Base-by-base conservation (phyloP, 2,329 filamentous ascomycete species). In the Diplodia mutila region DNA sequence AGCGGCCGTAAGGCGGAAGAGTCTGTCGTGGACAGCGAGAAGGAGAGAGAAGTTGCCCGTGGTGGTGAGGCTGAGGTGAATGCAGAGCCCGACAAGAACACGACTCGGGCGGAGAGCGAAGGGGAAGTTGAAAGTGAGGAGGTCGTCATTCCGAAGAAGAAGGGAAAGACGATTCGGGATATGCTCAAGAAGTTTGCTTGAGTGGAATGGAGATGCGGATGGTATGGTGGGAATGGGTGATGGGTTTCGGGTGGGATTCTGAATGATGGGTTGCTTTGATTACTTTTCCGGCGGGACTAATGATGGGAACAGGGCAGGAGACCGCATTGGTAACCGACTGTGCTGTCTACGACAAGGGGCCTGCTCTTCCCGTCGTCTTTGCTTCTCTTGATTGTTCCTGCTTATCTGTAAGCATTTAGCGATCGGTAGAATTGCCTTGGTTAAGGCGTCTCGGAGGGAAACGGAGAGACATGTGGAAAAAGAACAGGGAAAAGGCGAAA, bases 131-230 rank as follows among this genome's bases (percentile, higher is more conserved):
- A 46, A 16, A 37, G 5, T 4, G 57, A 63, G 59, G 46, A 63
- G 27, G 59, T 51, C 14, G 27, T 25, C 46, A n/a, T 51, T 49
- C n/a, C 18, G 11, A 16, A 32, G 46, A 51, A 29, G 46, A 51
- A 52, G 46, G 29, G 27, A 0, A 63, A 63, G 46, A 37, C 11
- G 21, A 25, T 39, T 39, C 49, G 29, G 59, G 59, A 37, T 27
- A 25, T 51, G 59, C 46, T 63, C 2, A 51, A 51, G 29, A 63
- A 32, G 46, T 63, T 63, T 37, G 14, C 59, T 63, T 63, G 11
- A 61, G 37, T 18, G 29, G 32, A 42, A 9, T 32, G 18, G 52
- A 11, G 18, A 34, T 51, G 48, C 21, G n/a, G 48, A 14, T n/a
- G 48, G 21, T 42, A 7, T n/a, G 39, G 16, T 42, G 18, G 16